A percentile compares a stretch with the other conserved stretches of the same genome.
Evolutionary conservation across 148 eudicot species (phyloP).

Genomic region (Rhododendron williamsianum): DNA sequence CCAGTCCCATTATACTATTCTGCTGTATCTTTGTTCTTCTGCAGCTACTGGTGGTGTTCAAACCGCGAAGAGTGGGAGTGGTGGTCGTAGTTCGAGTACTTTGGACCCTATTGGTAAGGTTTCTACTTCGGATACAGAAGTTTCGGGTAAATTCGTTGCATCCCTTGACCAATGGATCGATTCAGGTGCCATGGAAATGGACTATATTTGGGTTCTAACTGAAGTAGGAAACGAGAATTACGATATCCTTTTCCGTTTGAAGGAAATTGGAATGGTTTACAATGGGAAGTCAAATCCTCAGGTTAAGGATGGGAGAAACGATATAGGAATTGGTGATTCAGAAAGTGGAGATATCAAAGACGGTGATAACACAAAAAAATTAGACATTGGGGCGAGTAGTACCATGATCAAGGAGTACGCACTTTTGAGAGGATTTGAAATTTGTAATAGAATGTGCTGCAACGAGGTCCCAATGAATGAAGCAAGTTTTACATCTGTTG

Average conservation of each 20-base stretch:
- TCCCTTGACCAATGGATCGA: not conserved
- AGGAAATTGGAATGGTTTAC: not conserved
- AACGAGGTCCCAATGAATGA: constrained; percentile 72
- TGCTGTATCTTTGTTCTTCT: constrained; percentile 83
- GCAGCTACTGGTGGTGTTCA: constrained; percentile 73
- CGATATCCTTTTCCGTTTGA: not conserved
- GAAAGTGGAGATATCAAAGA: constrained; percentile 18
- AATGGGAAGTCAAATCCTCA: constrained; percentile 8
- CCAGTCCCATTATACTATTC: constrained; percentile 67
- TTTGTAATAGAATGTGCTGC: constrained; percentile 53
- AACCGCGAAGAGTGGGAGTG: constrained; percentile 75
- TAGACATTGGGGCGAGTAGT: constrained; percentile 44
- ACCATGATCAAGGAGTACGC: constrained; percentile 59
- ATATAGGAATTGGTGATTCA: constrained; percentile 2
- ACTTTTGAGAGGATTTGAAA: constrained; percentile 65
- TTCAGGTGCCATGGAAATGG: not conserved
- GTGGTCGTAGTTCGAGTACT: constrained; percentile 41
- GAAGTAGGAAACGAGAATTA: not conserved
- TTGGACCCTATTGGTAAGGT: constrained; percentile 5
- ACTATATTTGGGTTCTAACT: not conserved
- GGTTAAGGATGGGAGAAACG: constrained; percentile 25
- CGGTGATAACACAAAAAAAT: constrained; percentile 17
- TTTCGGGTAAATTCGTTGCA: constrained; percentile 7
- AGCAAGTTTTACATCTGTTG: constrained; percentile 78
- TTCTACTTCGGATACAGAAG: constrained; percentile 2